These are phyloP conservation scores for Coemansia sp. DNA, from an alignment of 192 early-diverging fungal genomes.

Conservation along the genomic window DNA sequence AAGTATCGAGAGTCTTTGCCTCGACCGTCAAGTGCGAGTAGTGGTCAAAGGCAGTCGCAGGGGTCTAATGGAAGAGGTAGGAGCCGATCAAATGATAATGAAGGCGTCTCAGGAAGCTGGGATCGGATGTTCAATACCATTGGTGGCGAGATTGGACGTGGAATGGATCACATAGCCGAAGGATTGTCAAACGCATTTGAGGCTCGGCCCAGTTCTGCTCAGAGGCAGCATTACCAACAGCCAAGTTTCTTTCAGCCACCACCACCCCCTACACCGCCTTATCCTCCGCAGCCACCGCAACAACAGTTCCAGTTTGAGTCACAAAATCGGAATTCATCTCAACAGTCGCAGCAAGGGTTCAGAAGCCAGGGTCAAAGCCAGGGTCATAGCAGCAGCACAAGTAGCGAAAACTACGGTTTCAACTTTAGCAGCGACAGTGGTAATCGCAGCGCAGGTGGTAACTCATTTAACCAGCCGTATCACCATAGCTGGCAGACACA, in stretches of 20 bases:
- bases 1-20: constrained; percentile 38
- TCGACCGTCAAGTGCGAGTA: constrained; percentile 12
- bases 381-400: not conserved
- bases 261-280: constrained; percentile 2
- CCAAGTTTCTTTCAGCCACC: not conserved
- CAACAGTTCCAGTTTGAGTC: not conserved
- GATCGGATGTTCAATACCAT: constrained; percentile 44
- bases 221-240: not conserved
- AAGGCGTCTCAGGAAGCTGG: constrained; percentile 19
- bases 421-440: not conserved
- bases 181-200: constrained; percentile 20
- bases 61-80: not conserved
- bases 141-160: constrained; percentile 42
- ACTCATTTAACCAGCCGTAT: not conserved
- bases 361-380: not conserved
- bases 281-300: constrained; percentile 2
- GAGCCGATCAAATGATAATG: not conserved
- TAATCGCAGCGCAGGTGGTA: not conserved
- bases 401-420: not conserved
- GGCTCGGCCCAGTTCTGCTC: not conserved
- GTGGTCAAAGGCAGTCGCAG: not conserved
- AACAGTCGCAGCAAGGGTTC: not conserved
- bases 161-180: constrained; percentile 30
- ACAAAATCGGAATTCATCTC: not conserved
- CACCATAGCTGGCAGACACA: constrained; percentile 13